phyloP scores from a whole-genome alignment of 1,139 yeast species.

The Arxiozyma heterogenica region DNA sequence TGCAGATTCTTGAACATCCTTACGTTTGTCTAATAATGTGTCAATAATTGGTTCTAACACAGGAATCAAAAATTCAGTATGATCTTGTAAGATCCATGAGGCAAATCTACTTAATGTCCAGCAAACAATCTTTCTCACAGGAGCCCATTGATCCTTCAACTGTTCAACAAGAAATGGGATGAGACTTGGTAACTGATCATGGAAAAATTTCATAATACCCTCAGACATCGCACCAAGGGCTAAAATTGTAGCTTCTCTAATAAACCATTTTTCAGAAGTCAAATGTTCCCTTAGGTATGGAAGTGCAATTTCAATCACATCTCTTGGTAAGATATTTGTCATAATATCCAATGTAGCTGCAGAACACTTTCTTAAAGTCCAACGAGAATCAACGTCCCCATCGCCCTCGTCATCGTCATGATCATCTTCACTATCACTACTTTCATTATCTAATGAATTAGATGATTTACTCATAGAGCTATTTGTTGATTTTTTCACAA shows the following conservation, averaged over 20 bases:
- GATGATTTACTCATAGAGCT: conserved; percentile 30
- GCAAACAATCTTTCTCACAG: conserved; percentile 87
- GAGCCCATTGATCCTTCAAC: conserved; percentile 63
- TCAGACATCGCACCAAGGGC: conserved; percentile 94
- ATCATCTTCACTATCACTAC: conserved; percentile 16
- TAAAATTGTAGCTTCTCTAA: conserved; percentile 84
- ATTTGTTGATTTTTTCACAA: conserved; percentile 38
- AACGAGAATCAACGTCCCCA: conserved; percentile 43
- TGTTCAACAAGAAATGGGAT: conserved; percentile 81
- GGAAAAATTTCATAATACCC: conserved; percentile 68
- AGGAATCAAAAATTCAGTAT: conserved; percentile 62
- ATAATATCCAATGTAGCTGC: conserved; percentile 87
- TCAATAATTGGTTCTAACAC: conserved; percentile 67
- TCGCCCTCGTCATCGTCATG: conserved; percentile 28
- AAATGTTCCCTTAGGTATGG: conserved; percentile 71
- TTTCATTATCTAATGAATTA: conserved; percentile 32
- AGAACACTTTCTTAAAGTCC: conserved; percentile 89
- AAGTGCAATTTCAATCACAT: conserved; percentile 56
- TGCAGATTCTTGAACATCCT: conserved; percentile 91
- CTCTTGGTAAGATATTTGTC: conserved; percentile 58
- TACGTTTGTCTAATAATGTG: conserved; percentile 73
- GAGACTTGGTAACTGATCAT: conserved; percentile 65
- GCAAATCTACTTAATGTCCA: conserved; percentile 91
- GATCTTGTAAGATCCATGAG: conserved; percentile 68
- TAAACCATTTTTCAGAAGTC: conserved; percentile 68